Percentiles rank a stretch among this genome's conserved stretches.
Conservation (phyloP, 495 filamentous ascomycete species). For the Podospora anserina region DNA sequence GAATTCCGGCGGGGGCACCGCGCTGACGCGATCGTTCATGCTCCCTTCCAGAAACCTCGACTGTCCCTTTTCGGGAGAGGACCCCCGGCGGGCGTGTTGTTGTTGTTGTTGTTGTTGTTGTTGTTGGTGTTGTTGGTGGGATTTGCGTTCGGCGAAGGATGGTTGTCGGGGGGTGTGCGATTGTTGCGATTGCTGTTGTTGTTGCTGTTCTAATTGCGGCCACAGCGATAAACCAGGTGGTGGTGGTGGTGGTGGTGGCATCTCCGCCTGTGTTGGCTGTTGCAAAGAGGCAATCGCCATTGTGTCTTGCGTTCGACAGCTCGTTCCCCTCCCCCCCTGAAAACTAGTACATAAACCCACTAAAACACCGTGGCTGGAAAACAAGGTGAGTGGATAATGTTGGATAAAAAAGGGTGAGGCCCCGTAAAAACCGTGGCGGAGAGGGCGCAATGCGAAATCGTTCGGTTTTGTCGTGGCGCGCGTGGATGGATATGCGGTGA, state of each 20-base stretch:
- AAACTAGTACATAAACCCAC: no score
- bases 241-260: neutral
- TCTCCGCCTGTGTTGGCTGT: neutral
- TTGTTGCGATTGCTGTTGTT: neutral
- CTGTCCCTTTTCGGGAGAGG: slow-evolving; percentile 7
- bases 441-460: neutral
- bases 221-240: neutral
- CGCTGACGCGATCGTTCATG: slow-evolving; percentile 72
- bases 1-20: slow-evolving; percentile 63
- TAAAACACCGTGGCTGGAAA: neutral
- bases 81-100: neutral
- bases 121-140: neutral
- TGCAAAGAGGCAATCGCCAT: neutral
- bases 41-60: slow-evolving; percentile 66
- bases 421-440: no score
- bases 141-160: neutral
- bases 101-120: neutral
- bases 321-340: neutral
- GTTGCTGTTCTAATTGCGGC: neutral
- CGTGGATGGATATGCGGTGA: neutral
- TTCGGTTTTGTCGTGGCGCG: neutral
- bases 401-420: neutral
- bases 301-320: neutral
- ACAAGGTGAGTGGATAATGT: neutral
- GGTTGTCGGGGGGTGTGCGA: neutral